Percentiles rank a stretch among this genome's conserved stretches.
phyloP scores from a whole-genome alignment of 805 yeast genomes.

The Grigorovia yakushimaensis region DNA sequence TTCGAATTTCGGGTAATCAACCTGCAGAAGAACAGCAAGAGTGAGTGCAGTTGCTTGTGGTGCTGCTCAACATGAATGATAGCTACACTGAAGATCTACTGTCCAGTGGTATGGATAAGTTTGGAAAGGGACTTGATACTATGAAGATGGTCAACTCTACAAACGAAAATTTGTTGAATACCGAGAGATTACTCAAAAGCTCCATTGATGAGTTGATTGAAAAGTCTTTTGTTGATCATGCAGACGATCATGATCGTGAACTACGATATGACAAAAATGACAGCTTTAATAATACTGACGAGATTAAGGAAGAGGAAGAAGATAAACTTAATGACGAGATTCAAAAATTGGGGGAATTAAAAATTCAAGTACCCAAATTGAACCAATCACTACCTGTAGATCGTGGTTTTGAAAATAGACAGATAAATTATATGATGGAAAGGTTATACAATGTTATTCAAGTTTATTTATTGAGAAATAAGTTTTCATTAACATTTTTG shows the following conservation, averaged over 20 bases:
- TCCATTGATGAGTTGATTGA: neutral
- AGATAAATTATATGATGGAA: neutral
- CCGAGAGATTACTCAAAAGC: neutral
- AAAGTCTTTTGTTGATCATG: no score
- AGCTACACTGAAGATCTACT: neutral
- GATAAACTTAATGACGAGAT: neutral
- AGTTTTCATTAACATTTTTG: slow-evolving; percentile 20
- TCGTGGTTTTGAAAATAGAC: neutral
- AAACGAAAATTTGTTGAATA: neutral
- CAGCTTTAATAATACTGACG: no score
- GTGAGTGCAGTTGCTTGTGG: no score
- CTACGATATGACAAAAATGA: no score
- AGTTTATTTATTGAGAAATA: slow-evolving; percentile 17
- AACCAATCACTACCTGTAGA: neutral
- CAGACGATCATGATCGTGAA: no score
- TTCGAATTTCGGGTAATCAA: neutral
- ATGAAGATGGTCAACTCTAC: neutral
- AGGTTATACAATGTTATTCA: slow-evolving; percentile 18
- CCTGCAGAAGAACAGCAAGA: neutral
- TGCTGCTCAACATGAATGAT: no score
- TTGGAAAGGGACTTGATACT: neutral
- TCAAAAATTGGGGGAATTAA: neutral
- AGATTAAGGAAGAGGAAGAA: neutral
- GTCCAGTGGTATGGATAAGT: neutral
- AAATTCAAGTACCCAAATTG: neutral